Evolutionary conservation across 2,329 filamentous ascomycete species (phyloP).

Genomic region (Aspergillus sp.): DNA sequence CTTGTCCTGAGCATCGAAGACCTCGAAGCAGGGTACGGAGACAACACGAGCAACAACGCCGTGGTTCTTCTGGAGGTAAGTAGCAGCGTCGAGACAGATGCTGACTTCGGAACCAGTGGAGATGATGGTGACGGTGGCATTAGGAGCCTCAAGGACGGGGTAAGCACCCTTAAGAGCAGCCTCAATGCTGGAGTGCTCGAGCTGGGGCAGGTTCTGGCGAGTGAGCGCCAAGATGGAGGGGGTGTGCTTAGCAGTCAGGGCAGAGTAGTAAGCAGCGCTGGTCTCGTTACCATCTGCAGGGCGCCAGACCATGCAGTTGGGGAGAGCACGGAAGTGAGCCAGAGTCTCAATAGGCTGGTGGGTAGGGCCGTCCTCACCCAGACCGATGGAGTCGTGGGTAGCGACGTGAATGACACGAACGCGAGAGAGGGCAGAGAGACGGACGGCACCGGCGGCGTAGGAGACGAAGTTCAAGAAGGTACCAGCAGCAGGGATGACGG

Average conservation of each 20-base stretch:
- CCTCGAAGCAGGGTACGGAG: conserved; percentile 94
- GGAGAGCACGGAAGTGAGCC: conserved; percentile 95
- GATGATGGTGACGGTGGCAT: conserved; percentile 83
- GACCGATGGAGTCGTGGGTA: conserved; percentile 98
- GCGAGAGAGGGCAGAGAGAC: conserved; percentile 88
- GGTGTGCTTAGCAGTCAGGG: conserved; percentile 83
- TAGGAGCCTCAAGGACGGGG: conserved; percentile 78
- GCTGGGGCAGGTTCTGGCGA: conserved; percentile 96
- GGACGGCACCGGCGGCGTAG: conserved; percentile 92
- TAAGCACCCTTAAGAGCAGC: conserved; percentile 94
- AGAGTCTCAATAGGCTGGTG: conserved; percentile 99
- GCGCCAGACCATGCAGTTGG: conserved; percentile 99
- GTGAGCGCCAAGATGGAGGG: conserved; percentile 93
- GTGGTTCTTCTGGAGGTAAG: conserved; percentile 86
- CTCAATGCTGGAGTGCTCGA: conserved; percentile 89
- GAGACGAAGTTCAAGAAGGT: conserved; percentile 99
- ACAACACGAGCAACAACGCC: conserved; percentile 86
- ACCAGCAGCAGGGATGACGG: conserved; percentile 87
- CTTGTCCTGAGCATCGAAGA: conserved; percentile 92
- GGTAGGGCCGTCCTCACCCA: conserved; percentile 96
- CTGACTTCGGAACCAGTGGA: conserved; percentile 95
- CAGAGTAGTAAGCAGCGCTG: conserved; percentile 94
- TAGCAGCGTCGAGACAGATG: conserved; percentile 89
- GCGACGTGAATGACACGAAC: conserved; percentile 92
- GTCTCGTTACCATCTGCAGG: conserved; percentile 98